Conservation (phyloP, 805 yeast genomes). For the Zygotorulaspora chibaensis region DNA sequence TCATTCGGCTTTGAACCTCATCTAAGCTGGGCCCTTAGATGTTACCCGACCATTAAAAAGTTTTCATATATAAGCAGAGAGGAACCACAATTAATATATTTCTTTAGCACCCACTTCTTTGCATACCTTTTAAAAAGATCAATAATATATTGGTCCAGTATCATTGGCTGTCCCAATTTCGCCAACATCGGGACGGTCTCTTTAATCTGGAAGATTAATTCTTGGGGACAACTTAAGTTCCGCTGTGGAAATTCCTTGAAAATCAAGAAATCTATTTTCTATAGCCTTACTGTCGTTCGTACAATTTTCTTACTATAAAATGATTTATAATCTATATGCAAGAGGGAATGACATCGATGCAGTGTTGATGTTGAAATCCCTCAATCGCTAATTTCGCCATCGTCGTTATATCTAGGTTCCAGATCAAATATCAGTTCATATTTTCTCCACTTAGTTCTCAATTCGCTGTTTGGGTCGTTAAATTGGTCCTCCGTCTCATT, state of each 20-base stretch:
- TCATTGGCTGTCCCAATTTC: constrained; percentile 27
- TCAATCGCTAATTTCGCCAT: constrained; percentile 32
- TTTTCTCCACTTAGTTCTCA: constrained; percentile 36
- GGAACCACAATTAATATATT: background rate
- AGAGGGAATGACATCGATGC: background rate
- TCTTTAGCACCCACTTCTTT: too few species aligned
- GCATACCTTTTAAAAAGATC: background rate
- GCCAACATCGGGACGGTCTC: constrained; percentile 28
- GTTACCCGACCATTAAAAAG: background rate
- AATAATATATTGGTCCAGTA: constrained; percentile 21
- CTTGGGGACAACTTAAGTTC: constrained; percentile 28
- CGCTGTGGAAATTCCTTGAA: constrained; percentile 16
- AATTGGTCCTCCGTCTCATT: constrained; percentile 32
- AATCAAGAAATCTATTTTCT: constrained; percentile 6
- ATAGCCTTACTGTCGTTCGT: constrained; percentile 29
- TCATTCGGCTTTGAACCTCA: too few species aligned
- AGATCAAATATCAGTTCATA: constrained; percentile 35
- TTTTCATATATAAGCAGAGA: background rate
- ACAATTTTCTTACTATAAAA: constrained; percentile 10
- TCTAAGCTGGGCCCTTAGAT: background rate
- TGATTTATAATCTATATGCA: background rate
- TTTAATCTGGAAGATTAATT: constrained; percentile 28
- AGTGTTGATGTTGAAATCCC: background rate
- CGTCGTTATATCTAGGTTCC: constrained; percentile 33
- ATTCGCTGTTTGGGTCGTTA: constrained; percentile 28